Evolutionary conservation across 768 basidiomycete species (phyloP).

Genomic region (Lanmaoa pseudosensibilis): DNA sequence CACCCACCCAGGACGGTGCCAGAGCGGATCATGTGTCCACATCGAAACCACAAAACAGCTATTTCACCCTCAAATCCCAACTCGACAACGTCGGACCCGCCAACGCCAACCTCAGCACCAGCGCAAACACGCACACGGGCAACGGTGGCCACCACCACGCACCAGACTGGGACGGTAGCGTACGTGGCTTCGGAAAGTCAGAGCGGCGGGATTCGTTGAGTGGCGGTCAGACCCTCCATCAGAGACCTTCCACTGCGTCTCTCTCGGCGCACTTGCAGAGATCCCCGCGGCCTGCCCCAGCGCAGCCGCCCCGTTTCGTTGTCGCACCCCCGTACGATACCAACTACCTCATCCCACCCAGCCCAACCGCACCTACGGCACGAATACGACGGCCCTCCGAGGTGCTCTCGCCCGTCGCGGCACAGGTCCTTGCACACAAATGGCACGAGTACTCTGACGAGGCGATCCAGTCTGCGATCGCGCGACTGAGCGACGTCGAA

Average conservation of each 20-base stretch:
- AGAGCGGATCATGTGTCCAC: slow-evolving; percentile 17
- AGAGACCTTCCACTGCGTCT: slow-evolving; percentile 36
- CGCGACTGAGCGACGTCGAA: slow-evolving; percentile 45
- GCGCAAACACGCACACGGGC: not conserved
- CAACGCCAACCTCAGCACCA: slow-evolving; percentile 21
- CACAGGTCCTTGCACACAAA: slow-evolving; percentile 59
- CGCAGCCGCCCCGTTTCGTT: slow-evolving; percentile 38
- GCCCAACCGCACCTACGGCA: slow-evolving; percentile 29
- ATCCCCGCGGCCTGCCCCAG: slow-evolving; percentile 26
- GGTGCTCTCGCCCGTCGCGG: slow-evolving; percentile 27
- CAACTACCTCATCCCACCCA: slow-evolving; percentile 34
- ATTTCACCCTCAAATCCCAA: slow-evolving; percentile 64
- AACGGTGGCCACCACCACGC: not conserved
- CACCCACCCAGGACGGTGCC: slow-evolving; percentile 31
- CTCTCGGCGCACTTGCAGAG: slow-evolving; percentile 45
- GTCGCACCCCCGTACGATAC: slow-evolving; percentile 41
- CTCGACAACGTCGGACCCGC: slow-evolving; percentile 38
- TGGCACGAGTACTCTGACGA: slow-evolving; percentile 83
- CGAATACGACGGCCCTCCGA: slow-evolving; percentile 16
- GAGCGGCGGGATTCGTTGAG: slow-evolving; percentile 32
- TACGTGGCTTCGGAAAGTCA: slow-evolving; percentile 53
- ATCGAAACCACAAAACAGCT: slow-evolving; percentile 44
- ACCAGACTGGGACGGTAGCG: slow-evolving; percentile 52
- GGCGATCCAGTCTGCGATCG: slow-evolving; percentile 63
- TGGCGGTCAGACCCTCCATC: slow-evolving; percentile 18